A percentile compares a stretch with the other conserved stretches of the same genome.
phyloP scores from a whole-genome alignment of 305 asterid genomes.

The Solanum hybrid region DNA sequence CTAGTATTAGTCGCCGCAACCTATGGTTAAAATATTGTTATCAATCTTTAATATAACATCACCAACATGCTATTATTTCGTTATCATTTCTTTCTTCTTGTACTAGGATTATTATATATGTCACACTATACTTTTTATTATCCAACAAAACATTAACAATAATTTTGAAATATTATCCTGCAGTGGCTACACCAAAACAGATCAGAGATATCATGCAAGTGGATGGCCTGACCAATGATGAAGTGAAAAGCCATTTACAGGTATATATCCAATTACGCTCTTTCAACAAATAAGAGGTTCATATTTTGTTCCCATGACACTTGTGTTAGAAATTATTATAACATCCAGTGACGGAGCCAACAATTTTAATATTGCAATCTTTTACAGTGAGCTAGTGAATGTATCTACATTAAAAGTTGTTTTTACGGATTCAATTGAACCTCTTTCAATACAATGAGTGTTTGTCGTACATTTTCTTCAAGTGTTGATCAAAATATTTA shows the following conservation, averaged over 20 bases:
- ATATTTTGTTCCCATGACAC: not conserved
- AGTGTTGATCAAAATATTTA: not conserved
- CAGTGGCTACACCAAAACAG: slow-evolving; percentile 34
- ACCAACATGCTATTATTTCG: not conserved
- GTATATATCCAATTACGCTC: not conserved
- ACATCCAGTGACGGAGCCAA: not conserved
- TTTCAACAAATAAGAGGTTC: not conserved
- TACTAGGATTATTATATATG: not conserved
- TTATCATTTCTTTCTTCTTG: not conserved
- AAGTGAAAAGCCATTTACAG: slow-evolving; percentile 36
- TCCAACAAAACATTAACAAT: not conserved
- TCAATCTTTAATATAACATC: not conserved
- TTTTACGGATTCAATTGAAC: not conserved
- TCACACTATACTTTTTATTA: not conserved
- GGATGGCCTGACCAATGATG: slow-evolving; percentile 26
- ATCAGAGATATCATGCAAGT: slow-evolving; percentile 31
- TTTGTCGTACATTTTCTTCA: not conserved
- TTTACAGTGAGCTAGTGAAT: not conserved
- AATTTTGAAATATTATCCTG: not conserved
- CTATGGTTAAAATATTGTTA: not conserved
- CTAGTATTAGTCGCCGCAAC: not conserved
- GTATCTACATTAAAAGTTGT: not conserved
- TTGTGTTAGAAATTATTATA: not conserved
- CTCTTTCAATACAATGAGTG: not conserved
- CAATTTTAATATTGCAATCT: not conserved